phyloP scores from a whole-genome alignment of 1,284 basidiomycete genomes.

The Schizopora paradoxa region DNA sequence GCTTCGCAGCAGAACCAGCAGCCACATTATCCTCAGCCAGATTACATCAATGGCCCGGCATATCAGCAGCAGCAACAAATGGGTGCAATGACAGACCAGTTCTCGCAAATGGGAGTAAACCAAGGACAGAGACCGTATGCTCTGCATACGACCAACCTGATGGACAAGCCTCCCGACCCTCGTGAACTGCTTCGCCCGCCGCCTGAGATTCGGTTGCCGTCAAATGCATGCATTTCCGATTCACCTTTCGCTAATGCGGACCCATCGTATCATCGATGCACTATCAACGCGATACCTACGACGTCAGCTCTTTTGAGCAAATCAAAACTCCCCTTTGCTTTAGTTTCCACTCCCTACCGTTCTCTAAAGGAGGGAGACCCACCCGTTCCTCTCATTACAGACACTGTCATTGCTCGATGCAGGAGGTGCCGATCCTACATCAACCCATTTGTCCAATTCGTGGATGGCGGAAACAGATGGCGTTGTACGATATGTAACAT shows the following conservation, averaged over 20 bases:
- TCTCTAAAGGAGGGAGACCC: slow-evolving; percentile 73
- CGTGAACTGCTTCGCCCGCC: slow-evolving; percentile 76
- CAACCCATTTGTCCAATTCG: slow-evolving; percentile 98
- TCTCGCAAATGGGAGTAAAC: slow-evolving; percentile 79
- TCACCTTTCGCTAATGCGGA: slow-evolving; percentile 83
- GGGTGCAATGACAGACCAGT: slow-evolving; percentile 77
- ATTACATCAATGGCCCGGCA: slow-evolving; percentile 51
- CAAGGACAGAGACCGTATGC: slow-evolving; percentile 62
- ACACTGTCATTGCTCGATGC: slow-evolving; percentile 96
- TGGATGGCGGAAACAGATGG: slow-evolving; percentile 97
- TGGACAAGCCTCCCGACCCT: slow-evolving; percentile 88
- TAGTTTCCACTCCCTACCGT: slow-evolving; percentile 91
- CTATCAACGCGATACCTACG: slow-evolving; percentile 92
- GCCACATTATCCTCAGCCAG: slow-evolving; percentile 49
- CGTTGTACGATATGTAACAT: slow-evolving; percentile 99
- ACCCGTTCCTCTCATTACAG: slow-evolving; percentile 82
- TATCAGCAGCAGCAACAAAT: slow-evolving; percentile 34
- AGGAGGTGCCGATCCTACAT: slow-evolving; percentile 97
- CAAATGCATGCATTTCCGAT: slow-evolving; percentile 74
- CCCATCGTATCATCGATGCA: slow-evolving; percentile 88
- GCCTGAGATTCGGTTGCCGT: slow-evolving; percentile 86
- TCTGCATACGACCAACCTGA: slow-evolving; percentile 80
- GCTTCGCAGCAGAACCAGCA: slow-evolving; percentile 48
- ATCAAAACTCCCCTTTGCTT: slow-evolving; percentile 88
- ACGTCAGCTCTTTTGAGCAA: slow-evolving; percentile 88